Evolutionary conservation across 169 alveolate genomes (phyloP).

Genomic region (Theileria parva): DNA sequence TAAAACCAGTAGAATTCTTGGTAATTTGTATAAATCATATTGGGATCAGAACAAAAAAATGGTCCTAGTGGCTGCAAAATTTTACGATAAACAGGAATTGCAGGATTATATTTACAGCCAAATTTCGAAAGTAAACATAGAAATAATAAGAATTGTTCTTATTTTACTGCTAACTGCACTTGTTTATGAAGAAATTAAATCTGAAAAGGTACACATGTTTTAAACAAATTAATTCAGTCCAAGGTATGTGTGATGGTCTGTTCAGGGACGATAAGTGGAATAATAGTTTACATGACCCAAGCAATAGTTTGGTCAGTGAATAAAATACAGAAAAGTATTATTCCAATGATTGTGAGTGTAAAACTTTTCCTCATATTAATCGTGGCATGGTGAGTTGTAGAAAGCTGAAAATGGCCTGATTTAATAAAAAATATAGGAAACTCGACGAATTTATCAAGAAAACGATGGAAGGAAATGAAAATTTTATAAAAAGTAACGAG

Average conservation of each 20-base stretch:
- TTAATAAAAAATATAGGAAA: background rate
- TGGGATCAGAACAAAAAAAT: slow-evolving; percentile 34
- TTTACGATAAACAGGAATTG: slow-evolving; percentile 19
- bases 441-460: background rate
- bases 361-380: background rate
- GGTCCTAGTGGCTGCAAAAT: slow-evolving; percentile 49
- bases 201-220: background rate
- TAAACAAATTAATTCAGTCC: background rate
- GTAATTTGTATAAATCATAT: slow-evolving; percentile 24
- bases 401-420: background rate
- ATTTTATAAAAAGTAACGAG: background rate
- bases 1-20: slow-evolving; percentile 51
- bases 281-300: slow-evolving; percentile 1
- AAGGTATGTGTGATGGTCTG: slow-evolving; percentile 1
- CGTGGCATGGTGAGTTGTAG: background rate
- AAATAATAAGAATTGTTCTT: background rate
- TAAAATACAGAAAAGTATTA: background rate
- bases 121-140: slow-evolving; percentile 25
- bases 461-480: background rate
- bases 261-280: background rate
- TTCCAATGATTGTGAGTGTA: background rate
- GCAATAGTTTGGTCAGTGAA: slow-evolving; percentile 1
- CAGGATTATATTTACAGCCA: slow-evolving; percentile 24
- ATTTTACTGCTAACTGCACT: background rate
- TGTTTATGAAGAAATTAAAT: background rate